Percentiles rank a stretch among this genome's conserved stretches.
phyloP scores from a whole-genome alignment of 345 rosid genomes.

The Hibiscus syriacus region DNA sequence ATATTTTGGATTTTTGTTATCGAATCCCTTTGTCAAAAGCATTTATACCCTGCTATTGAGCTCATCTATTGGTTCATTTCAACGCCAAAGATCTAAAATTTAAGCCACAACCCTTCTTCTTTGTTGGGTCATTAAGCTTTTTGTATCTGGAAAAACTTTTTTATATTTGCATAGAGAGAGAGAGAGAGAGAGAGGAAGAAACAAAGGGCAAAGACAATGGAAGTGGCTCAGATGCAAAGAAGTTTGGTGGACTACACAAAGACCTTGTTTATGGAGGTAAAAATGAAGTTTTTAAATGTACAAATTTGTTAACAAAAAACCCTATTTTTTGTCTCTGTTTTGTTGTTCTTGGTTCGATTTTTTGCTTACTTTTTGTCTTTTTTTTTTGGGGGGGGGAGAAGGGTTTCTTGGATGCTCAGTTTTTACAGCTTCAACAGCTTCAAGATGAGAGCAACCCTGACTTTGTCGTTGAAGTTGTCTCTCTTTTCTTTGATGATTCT shows the following conservation, averaged over 20 bases:
- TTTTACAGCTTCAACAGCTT: conserved; percentile 75
- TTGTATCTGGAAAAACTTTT: neutral
- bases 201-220: conserved; percentile 35
- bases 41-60: conserved; percentile 8
- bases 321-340: neutral
- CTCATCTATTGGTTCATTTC: neutral
- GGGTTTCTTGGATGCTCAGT: conserved; percentile 87
- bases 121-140: neutral
- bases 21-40: conserved; percentile 14
- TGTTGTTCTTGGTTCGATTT: neutral
- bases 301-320: neutral
- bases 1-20: conserved; percentile 11
- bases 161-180: conserved; percentile 7
- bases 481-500: conserved; percentile 88
- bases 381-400: conserved; percentile 29
- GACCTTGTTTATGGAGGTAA: conserved; percentile 76
- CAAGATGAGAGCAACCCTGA: conserved; percentile 97
- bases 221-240: conserved; percentile 79
- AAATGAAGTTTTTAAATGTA: too few relatives aligned
- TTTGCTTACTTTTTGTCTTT: conserved; percentile 3
- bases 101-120: conserved; percentile 11
- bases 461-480: conserved; percentile 88
- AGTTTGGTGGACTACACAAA: conserved; percentile 59
- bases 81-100: conserved; percentile 21
- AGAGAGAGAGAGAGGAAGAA: conserved; percentile 4